A percentile compares a stretch with the other conserved stretches of the same genome.
Evolutionary conservation across 805 yeast genomes (phyloP).

Genomic region (Allodekkera sacchari): DNA sequence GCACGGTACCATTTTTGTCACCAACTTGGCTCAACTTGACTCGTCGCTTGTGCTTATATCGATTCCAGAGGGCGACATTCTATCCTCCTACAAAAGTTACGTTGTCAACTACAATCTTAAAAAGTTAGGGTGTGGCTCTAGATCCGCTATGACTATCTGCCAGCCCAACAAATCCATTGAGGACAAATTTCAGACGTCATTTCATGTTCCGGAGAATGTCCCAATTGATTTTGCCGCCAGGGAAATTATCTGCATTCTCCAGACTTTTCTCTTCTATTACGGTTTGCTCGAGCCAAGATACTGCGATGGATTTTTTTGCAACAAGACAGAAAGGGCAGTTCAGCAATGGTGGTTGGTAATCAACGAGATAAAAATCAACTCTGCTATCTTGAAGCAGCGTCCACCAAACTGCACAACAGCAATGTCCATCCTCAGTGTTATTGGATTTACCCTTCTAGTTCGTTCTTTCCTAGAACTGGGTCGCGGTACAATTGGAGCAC

Average conservation of each 20-base stretch:
- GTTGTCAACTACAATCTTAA: constrained; percentile 70
- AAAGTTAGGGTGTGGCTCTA: constrained; percentile 74
- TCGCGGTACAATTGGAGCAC: constrained; percentile 42
- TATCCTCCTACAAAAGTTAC: constrained; percentile 42
- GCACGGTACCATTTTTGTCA: constrained; percentile 60
- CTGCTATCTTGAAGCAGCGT: constrained; percentile 13
- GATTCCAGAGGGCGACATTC: constrained; percentile 49
- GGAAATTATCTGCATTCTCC: constrained; percentile 68
- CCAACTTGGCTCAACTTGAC: constrained; percentile 76
- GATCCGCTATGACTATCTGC: constrained; percentile 68
- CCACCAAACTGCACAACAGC: constrained; percentile 12
- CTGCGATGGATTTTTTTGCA: constrained; percentile 83
- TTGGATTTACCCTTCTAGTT: constrained; percentile 69
- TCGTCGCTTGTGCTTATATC: constrained; percentile 58
- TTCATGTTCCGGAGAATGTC: constrained; percentile 45
- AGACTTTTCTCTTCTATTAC: constrained; percentile 70
- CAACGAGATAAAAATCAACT: constrained; percentile 24
- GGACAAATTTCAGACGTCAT: constrained; percentile 74
- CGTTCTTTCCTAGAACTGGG: constrained; percentile 54
- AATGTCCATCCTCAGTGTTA: constrained; percentile 65
- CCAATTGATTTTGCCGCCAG: constrained; percentile 58
- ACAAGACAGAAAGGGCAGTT: constrained; percentile 65
- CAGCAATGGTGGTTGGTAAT: constrained; percentile 69
- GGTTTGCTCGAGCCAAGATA: constrained; percentile 57
- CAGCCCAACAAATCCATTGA: constrained; percentile 69